Evolutionary conservation across 2,329 filamentous ascomycete genomes (phyloP).

Genomic region (Aureobasidium sp.): DNA sequence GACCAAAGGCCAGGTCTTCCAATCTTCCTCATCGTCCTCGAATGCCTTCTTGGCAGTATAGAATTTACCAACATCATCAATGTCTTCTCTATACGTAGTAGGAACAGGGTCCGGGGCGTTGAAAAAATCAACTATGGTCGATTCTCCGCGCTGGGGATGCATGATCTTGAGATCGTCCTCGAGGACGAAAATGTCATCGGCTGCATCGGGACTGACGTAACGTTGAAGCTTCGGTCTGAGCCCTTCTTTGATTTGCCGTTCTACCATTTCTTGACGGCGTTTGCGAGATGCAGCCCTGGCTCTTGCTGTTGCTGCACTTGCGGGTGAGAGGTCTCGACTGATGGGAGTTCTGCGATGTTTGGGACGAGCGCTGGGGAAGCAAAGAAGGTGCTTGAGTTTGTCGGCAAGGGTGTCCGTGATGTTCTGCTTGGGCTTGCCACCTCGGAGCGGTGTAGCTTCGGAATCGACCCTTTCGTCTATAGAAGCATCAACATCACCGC

Average conservation of each 20-base stretch:
- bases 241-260: background rate
- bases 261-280: background rate
- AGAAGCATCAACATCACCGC: background rate
- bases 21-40: background rate
- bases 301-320: background rate
- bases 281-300: background rate
- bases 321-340: background rate
- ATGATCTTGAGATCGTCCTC: background rate
- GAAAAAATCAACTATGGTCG: background rate
- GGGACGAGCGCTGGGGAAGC: background rate
- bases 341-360: background rate
- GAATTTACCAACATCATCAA: background rate
- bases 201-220: background rate
- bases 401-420: background rate
- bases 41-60: background rate
- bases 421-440: background rate
- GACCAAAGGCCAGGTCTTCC: background rate
- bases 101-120: background rate
- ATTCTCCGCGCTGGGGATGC: background rate
- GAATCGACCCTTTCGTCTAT: background rate
- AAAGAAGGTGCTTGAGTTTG: background rate
- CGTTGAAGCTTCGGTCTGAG: background rate
- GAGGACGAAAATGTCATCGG: background rate
- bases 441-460: background rate
- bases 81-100: background rate